Evolutionary conservation across 257 asterid species (phyloP), one percentile per base, ranked within the genome.

Genomic region (Solanum virginianum): DNA sequence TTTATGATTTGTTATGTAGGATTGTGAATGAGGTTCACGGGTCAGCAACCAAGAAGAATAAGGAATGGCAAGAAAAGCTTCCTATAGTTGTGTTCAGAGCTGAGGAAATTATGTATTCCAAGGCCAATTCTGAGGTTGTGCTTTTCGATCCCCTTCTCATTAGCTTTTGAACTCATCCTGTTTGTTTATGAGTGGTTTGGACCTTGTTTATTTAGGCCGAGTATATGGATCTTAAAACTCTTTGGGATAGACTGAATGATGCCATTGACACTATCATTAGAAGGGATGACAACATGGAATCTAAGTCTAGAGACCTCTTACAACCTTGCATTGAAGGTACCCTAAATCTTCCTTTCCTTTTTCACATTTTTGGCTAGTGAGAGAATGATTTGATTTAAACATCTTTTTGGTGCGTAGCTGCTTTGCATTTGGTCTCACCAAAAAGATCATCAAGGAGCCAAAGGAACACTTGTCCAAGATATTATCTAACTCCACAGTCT

Each of bases 291-390:
- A 90, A 87, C 43, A 84, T 92, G 59, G 98, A 94, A 89, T 87
- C 91, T 56, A 97, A 93, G 89, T 87, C 91, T 80, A 94, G 94
- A 18, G 88, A 87, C 24, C 88, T 92, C 86, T 83, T 96, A 88
- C 98, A 90, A 89, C 98, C 98, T 85, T 96, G 99, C 85, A 93
- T 96, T 91, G 99, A 96, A 95, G 99, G 99, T 95, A 91, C 12
- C 63, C 63, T 60, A 4, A 22, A 36, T 51, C 36, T 51, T 15
- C 62, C 69, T 81, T 62, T 62, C 45, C 47, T 80, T 68, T 68
- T 32, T 16, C 9, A 15, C n/a, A 29, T 14, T 36, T 36, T 36
- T 36, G 41, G 41, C 41, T 36, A 39, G 45, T 24, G 66, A 39
- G 32, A 17, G 66, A 59, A 51, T 72, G 83, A 81, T 81, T 74